Evolutionary conservation across 2,329 filamentous ascomycete species (phyloP).

Genomic region (Gliomastix tumulicola): DNA sequence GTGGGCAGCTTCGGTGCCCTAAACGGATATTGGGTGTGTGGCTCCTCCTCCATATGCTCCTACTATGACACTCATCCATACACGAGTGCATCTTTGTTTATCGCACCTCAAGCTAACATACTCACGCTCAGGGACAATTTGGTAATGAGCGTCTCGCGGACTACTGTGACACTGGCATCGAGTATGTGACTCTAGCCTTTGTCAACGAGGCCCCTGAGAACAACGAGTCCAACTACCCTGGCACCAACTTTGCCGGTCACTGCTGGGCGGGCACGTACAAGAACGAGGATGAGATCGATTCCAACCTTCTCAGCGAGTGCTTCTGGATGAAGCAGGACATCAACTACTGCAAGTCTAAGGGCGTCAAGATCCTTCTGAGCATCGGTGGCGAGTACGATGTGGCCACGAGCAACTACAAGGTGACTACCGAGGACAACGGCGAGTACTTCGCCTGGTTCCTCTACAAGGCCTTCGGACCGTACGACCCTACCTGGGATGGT

Average conservation of each 20-base stretch:
- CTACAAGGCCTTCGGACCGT: conserved; percentile 29
- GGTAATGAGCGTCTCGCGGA: conserved; percentile 19
- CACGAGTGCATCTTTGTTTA: too few relatives aligned
- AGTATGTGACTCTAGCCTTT: conserved; percentile 29
- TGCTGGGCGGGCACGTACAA: conserved; percentile 20
- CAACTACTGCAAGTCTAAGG: conserved; percentile 28
- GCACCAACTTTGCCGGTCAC: conserved; percentile 30
- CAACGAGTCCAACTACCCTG: conserved; percentile 23
- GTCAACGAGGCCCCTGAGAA: conserved; percentile 29
- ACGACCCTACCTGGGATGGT: conserved; percentile 17
- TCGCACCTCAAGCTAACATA: not conserved
- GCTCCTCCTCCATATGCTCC: too few relatives aligned
- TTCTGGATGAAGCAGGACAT: conserved; percentile 27
- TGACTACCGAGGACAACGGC: conserved; percentile 20
- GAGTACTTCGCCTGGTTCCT: conserved; percentile 28
- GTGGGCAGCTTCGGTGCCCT: conserved; percentile 18
- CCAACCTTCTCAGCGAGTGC: conserved; percentile 26
- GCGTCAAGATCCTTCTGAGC: conserved; percentile 34
- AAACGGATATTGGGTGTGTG: conserved; percentile 32
- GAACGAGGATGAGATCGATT: conserved; percentile 11
- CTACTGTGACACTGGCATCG: conserved; percentile 27
- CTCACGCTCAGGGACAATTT: conserved; percentile 28
- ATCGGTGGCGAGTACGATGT: conserved; percentile 25
- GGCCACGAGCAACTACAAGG: conserved; percentile 20
- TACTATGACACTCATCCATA: too few relatives aligned